phyloP scores from a whole-genome alignment of 768 basidiomycete species.

The Rossbeevera mucosa region DNA sequence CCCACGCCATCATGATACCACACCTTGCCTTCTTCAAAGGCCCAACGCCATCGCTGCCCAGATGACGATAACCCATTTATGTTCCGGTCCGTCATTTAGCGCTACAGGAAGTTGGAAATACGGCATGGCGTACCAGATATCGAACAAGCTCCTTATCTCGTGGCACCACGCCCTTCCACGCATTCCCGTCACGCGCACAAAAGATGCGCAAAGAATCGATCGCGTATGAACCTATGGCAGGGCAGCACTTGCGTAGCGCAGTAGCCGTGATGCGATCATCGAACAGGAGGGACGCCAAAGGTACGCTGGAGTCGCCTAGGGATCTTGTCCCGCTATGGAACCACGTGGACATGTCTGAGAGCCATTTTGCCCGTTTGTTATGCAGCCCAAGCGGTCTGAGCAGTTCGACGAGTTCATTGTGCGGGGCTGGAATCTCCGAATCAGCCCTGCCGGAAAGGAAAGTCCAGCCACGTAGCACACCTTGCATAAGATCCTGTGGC shows the following conservation, averaged over 20 bases:
- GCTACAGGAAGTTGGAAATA: neutral
- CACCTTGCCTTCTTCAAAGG: constrained; percentile 44
- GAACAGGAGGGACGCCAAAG: neutral
- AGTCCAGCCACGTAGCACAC: constrained; percentile 30
- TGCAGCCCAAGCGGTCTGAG: constrained; percentile 58
- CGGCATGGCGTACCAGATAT: constrained; percentile 56
- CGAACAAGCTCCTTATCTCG: constrained; percentile 64
- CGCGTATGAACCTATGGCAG: constrained; percentile 67
- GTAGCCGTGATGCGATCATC: constrained; percentile 20
- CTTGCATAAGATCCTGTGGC: constrained; percentile 49
- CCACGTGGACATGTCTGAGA: constrained; percentile 48
- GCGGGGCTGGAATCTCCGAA: constrained; percentile 33
- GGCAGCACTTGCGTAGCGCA: constrained; percentile 53
- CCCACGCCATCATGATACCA: constrained; percentile 47
- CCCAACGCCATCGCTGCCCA: constrained; percentile 70
- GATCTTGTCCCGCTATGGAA: constrained; percentile 40
- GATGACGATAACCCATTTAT: neutral
- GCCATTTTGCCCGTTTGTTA: constrained; percentile 50
- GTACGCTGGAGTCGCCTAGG: constrained; percentile 18
- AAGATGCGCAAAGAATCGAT: constrained; percentile 76
- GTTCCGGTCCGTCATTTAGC: neutral
- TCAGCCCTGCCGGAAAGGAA: neutral
- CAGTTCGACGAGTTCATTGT: constrained; percentile 39
- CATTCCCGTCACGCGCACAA: constrained; percentile 35
- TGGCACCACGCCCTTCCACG: constrained; percentile 63